These are phyloP conservation scores for Ophiostoma pallidulum DNA, from an alignment of 2,329 filamentous ascomycete genomes.

Conservation along the genomic window DNA sequence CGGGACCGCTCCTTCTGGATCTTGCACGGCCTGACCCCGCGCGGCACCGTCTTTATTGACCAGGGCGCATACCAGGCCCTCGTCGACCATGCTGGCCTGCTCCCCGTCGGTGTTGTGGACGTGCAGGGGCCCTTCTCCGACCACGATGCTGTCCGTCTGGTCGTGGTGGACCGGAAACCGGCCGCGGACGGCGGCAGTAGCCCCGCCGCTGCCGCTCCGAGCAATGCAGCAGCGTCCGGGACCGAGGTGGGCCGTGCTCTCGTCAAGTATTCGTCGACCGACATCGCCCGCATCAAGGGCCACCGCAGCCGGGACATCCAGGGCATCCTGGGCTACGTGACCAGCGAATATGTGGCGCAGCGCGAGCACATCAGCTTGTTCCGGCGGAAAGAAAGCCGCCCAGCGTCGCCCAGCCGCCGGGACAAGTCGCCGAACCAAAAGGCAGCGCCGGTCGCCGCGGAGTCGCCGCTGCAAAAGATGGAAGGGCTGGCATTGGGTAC, in stretches of 20 bases:
- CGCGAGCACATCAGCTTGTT: slow-evolving; percentile 81
- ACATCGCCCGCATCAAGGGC: slow-evolving; percentile 79
- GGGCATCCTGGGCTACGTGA: slow-evolving; percentile 74
- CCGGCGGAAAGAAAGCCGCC: slow-evolving; percentile 38
- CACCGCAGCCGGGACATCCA: slow-evolving; percentile 74
- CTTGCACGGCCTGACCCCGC: slow-evolving; percentile 79
- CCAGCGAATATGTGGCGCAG: slow-evolving; percentile 87
- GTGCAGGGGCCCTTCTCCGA: slow-evolving; percentile 84
- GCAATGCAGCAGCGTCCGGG: slow-evolving; percentile 62
- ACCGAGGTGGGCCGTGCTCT: slow-evolving; percentile 79
- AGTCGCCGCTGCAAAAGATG: slow-evolving; percentile 8
- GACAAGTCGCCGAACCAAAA: slow-evolving; percentile 9
- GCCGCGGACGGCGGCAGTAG: slow-evolving; percentile 67
- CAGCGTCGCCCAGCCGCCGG: slow-evolving; percentile 35
- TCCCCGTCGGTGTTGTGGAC: slow-evolving; percentile 83
- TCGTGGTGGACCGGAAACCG: slow-evolving; percentile 61
- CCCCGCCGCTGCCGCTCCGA: slow-evolving; percentile 59
- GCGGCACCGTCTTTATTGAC: slow-evolving; percentile 89
- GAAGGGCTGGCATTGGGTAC: slow-evolving; percentile 4
- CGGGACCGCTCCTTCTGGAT: slow-evolving; percentile 96
- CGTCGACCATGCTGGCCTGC: slow-evolving; percentile 71
- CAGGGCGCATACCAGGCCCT: slow-evolving; percentile 76
- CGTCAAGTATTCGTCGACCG: slow-evolving; percentile 83
- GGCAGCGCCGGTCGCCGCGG: neutral
- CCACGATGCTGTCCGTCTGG: slow-evolving; percentile 81